phyloP scores from a whole-genome alignment of 2,329 filamentous ascomycete genomes.

The Pseudogymnoascus sp. region DNA sequence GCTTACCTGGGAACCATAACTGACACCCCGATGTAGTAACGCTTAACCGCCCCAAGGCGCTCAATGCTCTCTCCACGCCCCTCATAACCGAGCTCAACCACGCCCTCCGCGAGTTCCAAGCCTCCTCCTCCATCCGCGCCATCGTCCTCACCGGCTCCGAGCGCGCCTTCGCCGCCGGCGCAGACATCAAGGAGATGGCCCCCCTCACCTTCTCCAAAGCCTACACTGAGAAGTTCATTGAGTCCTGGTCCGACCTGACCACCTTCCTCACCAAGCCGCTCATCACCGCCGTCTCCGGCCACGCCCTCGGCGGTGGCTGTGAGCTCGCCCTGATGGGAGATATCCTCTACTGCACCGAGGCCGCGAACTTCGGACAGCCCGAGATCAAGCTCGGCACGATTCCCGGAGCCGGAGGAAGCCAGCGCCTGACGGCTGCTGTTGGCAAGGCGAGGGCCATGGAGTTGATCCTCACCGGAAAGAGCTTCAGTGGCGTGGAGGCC shows the following conservation, averaged over 20 bases:
- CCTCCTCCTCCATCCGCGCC: conserved; percentile 59
- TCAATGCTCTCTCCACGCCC: conserved; percentile 87
- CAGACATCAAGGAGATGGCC: conserved; percentile 99
- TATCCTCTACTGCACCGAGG: conserved; percentile 79
- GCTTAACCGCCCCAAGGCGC: conserved; percentile 85
- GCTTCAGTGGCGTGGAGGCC: conserved; percentile 75
- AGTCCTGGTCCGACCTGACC: conserved; percentile 82
- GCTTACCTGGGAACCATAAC: background rate
- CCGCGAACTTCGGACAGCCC: conserved; percentile 88
- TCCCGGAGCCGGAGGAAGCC: conserved; percentile 84
- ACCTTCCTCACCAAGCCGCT: conserved; percentile 85
- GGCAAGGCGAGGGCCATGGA: conserved; percentile 88
- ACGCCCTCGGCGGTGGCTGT: conserved; percentile 90
- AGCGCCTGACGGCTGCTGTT: conserved; percentile 74
- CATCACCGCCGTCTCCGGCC: conserved; percentile 87
- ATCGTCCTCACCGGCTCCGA: conserved; percentile 83
- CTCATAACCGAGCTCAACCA: conserved; percentile 85
- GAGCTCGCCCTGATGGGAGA: conserved; percentile 98
- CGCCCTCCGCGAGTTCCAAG: conserved; percentile 62
- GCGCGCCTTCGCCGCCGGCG: conserved; percentile 88
- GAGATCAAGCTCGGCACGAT: conserved; percentile 94
- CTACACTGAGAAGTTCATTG: conserved; percentile 87
- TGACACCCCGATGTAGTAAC: conserved; percentile 52
- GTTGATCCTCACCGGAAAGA: conserved; percentile 76
- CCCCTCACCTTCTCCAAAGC: conserved; percentile 80